These are phyloP conservation scores for Cornus florida DNA, from an alignment of 148 eudicot genomes.

Conservation along the genomic window DNA sequence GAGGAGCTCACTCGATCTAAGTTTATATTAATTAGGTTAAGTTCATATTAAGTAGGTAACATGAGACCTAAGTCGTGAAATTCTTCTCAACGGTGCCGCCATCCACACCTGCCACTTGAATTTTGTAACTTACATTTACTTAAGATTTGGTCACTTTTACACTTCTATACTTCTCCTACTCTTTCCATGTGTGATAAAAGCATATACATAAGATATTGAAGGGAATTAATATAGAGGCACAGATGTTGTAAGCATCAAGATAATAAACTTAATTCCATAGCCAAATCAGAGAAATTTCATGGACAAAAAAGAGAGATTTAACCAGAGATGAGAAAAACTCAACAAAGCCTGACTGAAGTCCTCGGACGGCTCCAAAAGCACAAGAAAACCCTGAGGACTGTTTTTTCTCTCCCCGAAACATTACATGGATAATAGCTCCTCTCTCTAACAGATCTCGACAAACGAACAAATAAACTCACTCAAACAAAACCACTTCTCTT, in stretches of 20 bases:
- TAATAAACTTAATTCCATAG: neutral
- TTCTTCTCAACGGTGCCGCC: too few relatives aligned
- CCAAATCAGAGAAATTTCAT: neutral
- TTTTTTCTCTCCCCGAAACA: neutral
- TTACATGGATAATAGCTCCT: neutral
- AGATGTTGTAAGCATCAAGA: neutral
- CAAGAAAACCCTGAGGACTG: constrained; percentile 57
- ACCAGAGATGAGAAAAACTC: constrained; percentile 1
- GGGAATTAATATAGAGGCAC: too few relatives aligned
- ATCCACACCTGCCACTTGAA: too few relatives aligned
- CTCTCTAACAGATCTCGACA: constrained; percentile 12
- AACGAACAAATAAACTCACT: constrained; percentile 23
- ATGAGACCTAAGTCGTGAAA: too few relatives aligned
- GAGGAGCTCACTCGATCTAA: too few relatives aligned
- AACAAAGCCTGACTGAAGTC: constrained; percentile 10
- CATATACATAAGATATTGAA: too few relatives aligned
- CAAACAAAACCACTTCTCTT: constrained; percentile 27
- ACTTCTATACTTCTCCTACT: too few relatives aligned
- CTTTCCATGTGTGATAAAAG: too few relatives aligned
- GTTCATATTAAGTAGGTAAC: too few relatives aligned
- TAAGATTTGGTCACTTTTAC: too few relatives aligned
- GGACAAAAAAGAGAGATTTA: constrained; percentile 1
- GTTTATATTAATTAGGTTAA: too few relatives aligned
- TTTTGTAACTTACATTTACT: too few relatives aligned
- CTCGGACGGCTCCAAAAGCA: constrained; percentile 81